These are phyloP conservation scores for Ramaria sp. DNA, from an alignment of 768 basidiomycete genomes.

Conservation along the genomic window DNA sequence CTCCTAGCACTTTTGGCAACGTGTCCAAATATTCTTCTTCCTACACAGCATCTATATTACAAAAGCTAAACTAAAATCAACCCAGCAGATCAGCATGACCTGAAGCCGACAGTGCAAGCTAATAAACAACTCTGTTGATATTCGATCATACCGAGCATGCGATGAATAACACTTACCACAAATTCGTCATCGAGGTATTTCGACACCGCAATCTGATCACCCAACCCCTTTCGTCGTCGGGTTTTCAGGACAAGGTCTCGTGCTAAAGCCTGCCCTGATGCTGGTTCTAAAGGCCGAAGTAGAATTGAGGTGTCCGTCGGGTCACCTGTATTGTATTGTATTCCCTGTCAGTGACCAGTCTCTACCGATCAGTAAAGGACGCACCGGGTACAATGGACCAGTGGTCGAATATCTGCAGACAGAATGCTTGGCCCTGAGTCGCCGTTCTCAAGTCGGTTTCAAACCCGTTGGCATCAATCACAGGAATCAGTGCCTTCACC, in stretches of 20 bases:
- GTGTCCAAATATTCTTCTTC: not conserved
- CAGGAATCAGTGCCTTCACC: conserved; percentile 95
- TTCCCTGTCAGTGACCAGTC: not conserved
- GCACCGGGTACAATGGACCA: conserved; percentile 97
- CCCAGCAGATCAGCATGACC: conserved; percentile 92
- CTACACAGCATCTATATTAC: not conserved
- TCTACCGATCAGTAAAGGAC: conserved; percentile 16
- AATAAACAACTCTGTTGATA: conserved; percentile 4
- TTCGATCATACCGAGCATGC: not conserved
- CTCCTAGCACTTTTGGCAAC: conserved; percentile 14
- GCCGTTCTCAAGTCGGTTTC: conserved; percentile 97
- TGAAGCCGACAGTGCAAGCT: conserved; percentile 90
- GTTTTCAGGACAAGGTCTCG: conserved; percentile 95
- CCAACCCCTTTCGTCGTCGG: conserved; percentile 88
- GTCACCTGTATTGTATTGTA: conserved; percentile 59
- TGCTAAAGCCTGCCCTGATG: conserved; percentile 90
- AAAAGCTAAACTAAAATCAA: conserved; percentile 16
- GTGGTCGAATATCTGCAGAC: conserved; percentile 93
- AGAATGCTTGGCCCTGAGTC: conserved; percentile 99
- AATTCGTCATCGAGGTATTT: conserved; percentile 98
- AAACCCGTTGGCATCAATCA: conserved; percentile 97
- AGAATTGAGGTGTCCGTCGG: conserved; percentile 97
- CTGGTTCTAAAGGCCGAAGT: conserved; percentile 91
- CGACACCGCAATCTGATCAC: conserved; percentile 93
- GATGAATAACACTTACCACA: conserved; percentile 46